phyloP scores from a whole-genome alignment of 176 grass and related monocot species.

The Oryza rufipogon region DNA sequence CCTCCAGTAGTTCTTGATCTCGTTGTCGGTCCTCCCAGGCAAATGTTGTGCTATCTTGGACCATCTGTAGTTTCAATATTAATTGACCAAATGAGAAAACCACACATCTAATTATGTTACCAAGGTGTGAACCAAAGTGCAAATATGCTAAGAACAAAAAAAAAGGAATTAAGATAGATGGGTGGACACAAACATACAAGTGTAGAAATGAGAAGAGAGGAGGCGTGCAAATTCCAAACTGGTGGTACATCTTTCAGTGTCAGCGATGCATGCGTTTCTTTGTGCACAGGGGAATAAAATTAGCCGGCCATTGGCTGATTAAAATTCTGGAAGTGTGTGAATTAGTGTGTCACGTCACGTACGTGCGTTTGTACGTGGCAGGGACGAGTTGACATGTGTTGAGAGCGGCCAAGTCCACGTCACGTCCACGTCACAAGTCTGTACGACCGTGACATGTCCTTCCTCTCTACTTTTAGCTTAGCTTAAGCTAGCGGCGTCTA shows the following conservation, averaged over 20 bases:
- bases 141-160: background rate
- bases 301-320: background rate
- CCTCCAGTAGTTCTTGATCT: constrained; percentile 75
- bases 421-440: constrained; percentile 3
- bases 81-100: background rate
- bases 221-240: constrained; percentile 39
- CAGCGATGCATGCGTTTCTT: background rate
- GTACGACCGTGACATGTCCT: background rate
- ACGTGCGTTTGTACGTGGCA: constrained; percentile 5
- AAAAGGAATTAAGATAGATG: background rate
- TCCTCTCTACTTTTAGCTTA: no score
- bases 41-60: constrained; percentile 58
- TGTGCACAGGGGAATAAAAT: background rate
- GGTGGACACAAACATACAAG: no score
- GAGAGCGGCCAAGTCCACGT: background rate
- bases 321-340: background rate
- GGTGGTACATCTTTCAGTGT: background rate
- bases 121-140: background rate
- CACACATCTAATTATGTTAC: background rate
- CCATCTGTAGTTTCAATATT: constrained; percentile 32
- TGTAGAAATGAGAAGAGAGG: background rate
- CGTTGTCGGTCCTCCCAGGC: constrained; percentile 62
- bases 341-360: background rate
- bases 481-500: background rate
- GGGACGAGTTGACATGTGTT: background rate